Base-by-base conservation (phyloP, 78 protist species). In the Anaeramoeba flamelloides region DNA sequence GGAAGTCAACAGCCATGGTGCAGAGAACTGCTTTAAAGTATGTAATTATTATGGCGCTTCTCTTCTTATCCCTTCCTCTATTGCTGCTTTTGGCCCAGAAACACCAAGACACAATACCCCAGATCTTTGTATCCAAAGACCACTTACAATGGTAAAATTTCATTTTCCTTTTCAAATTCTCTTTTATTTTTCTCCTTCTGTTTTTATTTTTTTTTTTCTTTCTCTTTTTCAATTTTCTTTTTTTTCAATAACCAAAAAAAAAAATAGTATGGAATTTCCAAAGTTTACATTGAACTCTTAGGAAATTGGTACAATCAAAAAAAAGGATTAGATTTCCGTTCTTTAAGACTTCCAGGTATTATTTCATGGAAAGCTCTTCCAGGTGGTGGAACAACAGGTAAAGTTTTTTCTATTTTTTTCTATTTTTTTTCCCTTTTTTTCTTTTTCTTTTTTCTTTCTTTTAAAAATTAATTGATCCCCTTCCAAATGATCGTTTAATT, bases 381-480 rank as follows among this genome's bases (percentile, higher is more conserved):
- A 3, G 91, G 92, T 2, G 92, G 92, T 8, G 92, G 92, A 3
- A 90, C 92, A 2, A 90, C 92, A 3, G n/a, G n/a, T n/a, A n/a
- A n/a, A n/a, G n/a, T n/a, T n/a, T n/a, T n/a, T n/a, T n/a, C n/a
- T n/a, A n/a, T n/a, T n/a, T n/a, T n/a, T n/a, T n/a, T n/a, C n/a
- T n/a, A n/a, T n/a, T n/a, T n/a, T n/a, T n/a, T n/a, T n/a, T n/a
- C n/a, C n/a, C n/a, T n/a, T n/a, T n/a, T n/a, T n/a, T n/a, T n/a
- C n/a, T n/a, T n/a, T n/a, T n/a, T n/a, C n/a, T n/a, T n/a, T n/a
- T n/a, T n/a, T n/a, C n/a, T n/a, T n/a, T n/a, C n/a, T n/a, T n/a
- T n/a, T n/a, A n/a, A n/a, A n/a, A n/a, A n/a, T n/a, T n/a, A n/a
- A n/a, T n/a, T n/a, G n/a, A n/a, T n/a, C n/a, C n/a, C n/a, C n/a